Evolutionary conservation across 75 land plant genomes (phyloP), one percentile per base, ranked within the genome.

Genomic region (Pinus taeda): DNA sequence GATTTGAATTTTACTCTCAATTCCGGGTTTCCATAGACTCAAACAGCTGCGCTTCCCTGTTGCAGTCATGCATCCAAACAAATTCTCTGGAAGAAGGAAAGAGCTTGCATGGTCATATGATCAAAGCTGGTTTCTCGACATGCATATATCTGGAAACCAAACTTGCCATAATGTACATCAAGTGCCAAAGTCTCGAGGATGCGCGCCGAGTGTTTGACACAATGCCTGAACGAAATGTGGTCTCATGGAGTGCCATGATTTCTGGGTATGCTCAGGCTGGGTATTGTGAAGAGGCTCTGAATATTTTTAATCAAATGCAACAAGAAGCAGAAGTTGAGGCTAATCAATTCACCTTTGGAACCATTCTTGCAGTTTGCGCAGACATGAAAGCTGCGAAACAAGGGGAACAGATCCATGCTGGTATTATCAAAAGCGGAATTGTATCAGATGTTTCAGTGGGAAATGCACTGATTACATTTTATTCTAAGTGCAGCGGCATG

Each of bases 161-260:
- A 4, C 42, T 39, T 39, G 6, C 42, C 42, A 39, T 5, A 39
- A 39, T 39, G 42, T 39, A 39, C 5, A 39, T 39, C 42, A 39
- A 39, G 6, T 39, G 60, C 60, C 60, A 4, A n/a, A 17, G 60
- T 15, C n/a, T 15, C 18, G 21, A 59, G n/a, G 18, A 59, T 17
- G 60, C 17, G 15, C n/a, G n/a, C 60, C 70, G n/a, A 45, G 69
- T 80, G 42, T 76, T 80, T 80, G 79, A 76, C 22, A 26, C 45
- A 75, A 76, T 80, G 65, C 55, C 49, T 36, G 26, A 39, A 5
- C 67, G 37, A 36, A 60, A 59, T 21, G 59, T 33, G 7, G 21
- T 79, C 63, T 55, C 77, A 15, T 81, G 82, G 82, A 81, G 36
- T 39, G 22, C 72, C n/a, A 67, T 77, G 62, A 76, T 81, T 77